These are phyloP conservation scores for Ramaria sp. DNA, from an alignment of 768 basidiomycete genomes.

Conservation along the genomic window DNA sequence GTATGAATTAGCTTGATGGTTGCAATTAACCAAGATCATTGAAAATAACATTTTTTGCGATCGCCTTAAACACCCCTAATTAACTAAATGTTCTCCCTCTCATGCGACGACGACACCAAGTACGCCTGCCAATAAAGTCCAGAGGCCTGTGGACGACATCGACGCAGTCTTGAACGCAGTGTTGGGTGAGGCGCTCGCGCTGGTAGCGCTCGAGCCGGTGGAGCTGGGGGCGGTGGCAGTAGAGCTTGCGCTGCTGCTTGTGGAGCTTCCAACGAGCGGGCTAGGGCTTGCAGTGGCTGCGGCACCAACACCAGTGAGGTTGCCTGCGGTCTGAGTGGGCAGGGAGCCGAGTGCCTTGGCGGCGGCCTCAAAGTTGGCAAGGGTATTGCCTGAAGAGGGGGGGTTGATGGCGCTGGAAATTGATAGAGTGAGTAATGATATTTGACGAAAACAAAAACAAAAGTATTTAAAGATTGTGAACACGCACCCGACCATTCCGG, in stretches of 20 bases:
- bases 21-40: too few relatives aligned
- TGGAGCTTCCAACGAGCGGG: slow-evolving; percentile 24
- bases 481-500: slow-evolving; percentile 26
- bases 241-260: slow-evolving; percentile 7
- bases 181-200: not conserved
- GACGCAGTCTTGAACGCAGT: not conserved
- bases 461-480: too few relatives aligned
- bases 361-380: slow-evolving; percentile 23
- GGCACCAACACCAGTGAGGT: slow-evolving; percentile 35
- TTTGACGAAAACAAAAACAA: not conserved
- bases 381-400: slow-evolving; percentile 30
- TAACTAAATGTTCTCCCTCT: too few relatives aligned
- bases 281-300: slow-evolving; percentile 33
- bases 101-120: not conserved
- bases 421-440: not conserved
- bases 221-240: slow-evolving; percentile 1
- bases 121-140: not conserved
- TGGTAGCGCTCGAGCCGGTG: not conserved
- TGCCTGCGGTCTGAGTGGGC: slow-evolving; percentile 28
- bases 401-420: slow-evolving; percentile 37
- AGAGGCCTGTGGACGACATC: not conserved
- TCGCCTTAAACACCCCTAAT: too few relatives aligned
- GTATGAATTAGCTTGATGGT: too few relatives aligned
- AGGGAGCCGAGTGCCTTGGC: slow-evolving; percentile 22
- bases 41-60: too few relatives aligned